Base-by-base conservation (phyloP, 164 flowering plant species). In the Platanus orientalis region DNA sequence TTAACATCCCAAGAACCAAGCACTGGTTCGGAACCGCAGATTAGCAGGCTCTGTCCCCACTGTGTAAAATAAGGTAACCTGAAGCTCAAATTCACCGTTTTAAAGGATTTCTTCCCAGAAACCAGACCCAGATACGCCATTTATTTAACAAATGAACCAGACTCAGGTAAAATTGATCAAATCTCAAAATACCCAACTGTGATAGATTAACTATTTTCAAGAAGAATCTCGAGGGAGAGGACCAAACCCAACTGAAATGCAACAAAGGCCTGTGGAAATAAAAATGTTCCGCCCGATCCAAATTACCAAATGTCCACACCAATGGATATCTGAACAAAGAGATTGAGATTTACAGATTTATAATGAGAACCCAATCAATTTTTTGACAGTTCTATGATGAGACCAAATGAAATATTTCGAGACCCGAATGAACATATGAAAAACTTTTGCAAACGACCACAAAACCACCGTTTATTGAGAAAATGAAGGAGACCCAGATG, bases 1-100 rank as follows among this genome's bases (percentile, higher is more conserved):
- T 87, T 93, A 81, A 89, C 90, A 71, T 86, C 71, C 95, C 96
- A 84, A 16, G 89, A 84, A 64, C 98, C 98, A 54, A 93, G 80
- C 64, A 77, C 62, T 1, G 84, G 81, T 36, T 82, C 89, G 3
- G 98, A 93, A 40, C 98, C 98, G 61, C 90, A 87, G 0, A 93
- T 90, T 0, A 90, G 66, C 44, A 93, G 57, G 73, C 78, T 82
- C 70, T 93, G 87, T 9, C 98, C 98, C 98, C 98, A 93, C 0
- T 89, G 83, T 51, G 98, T 93, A 53, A 53, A 83, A 62, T 93
- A 90, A 11, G 98, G 96, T 50, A 93, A 60, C 55, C 85, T 81
- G 69, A 93, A 93, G 64, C 79, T 73, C 71, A 90, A 70, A 20
- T 66, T 82, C 71, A 83, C 85, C 1, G 83, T 76, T 61, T 79